Base-by-base conservation (phyloP, 345 rosid genomes). In the Pelargonium nanum region DNA sequence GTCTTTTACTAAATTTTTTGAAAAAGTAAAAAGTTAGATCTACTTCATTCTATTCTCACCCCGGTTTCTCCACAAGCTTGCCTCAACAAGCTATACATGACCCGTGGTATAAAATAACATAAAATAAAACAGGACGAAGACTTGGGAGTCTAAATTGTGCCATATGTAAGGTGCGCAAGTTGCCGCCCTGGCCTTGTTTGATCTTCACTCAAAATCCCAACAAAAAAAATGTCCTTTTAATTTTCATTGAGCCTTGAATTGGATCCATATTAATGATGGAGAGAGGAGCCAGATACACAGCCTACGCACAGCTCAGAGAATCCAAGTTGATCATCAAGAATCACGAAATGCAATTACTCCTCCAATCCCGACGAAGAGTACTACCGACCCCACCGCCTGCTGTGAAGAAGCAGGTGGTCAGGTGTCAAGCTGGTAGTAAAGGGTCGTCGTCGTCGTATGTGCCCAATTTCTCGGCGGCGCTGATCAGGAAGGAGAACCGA, bases 251-350 rank as follows among this genome's bases (percentile, higher is more conserved):
- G 61, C 82, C 84, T 69, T 63, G 74, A 30, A 71, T 79, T 0
- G 82, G 79, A 51, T 53, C 60, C 68, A 78, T 48, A 19, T 23
- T 60, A 48, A 45, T 63, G 68, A 72, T 85, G 82, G 94, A 85
- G 71, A 80, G 97, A 76, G 97, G 97, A 19, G 86, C 97, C 8
- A 73, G 80, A 60, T 89, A 89, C 58, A 56, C 66, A n/a, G 89
- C 77, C 2, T 89, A 89, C 67, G 82, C 91, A 7, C 72, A 80
- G 53, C 56, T 86, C n/a, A 64, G 97, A 34, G 97, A 89, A 57
- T 74, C 78, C 0, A 89, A 68, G 72, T 80, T 89, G 22, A 74
- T 75, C 12, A 32, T 70, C 67, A 85, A 66, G 72, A 73, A 50
- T n/a, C 17, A 26, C 5, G 59, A 70, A 78, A 59, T n/a, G 52